Conservation (phyloP, 1,284 basidiomycete genomes). For the Trichosporon sp. region DNA sequence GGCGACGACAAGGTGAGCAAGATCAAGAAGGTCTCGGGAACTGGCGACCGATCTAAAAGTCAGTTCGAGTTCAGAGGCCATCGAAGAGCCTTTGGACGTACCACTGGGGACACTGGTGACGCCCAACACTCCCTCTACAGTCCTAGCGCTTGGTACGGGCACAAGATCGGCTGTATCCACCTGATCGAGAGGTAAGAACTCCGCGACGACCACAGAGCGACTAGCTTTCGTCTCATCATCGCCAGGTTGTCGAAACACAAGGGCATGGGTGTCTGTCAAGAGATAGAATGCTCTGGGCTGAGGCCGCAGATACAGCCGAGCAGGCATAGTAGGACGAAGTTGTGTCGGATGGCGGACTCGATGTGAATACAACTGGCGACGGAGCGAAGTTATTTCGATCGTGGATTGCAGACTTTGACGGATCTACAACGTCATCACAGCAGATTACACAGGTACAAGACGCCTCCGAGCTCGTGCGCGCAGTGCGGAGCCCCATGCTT, state of each 20-base stretch:
- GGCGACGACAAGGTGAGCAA: constrained; percentile 34
- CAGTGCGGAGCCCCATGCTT: background rate
- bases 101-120: constrained; percentile 50
- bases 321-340: constrained; percentile 28
- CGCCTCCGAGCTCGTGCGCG: too few species aligned
- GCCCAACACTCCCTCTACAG: constrained; percentile 75
- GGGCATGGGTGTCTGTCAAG: constrained; percentile 39
- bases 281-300: constrained; percentile 45
- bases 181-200: constrained; percentile 67
- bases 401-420: background rate
- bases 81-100: constrained; percentile 24
- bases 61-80: too few species aligned
- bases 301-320: constrained; percentile 42
- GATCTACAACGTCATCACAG: background rate
- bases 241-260: constrained; percentile 45
- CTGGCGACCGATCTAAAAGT: constrained; percentile 33
- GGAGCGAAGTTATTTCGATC: background rate
- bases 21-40: constrained; percentile 47
- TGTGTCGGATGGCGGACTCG: background rate
- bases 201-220: constrained; percentile 57
- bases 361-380: background rate
- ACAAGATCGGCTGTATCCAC: constrained; percentile 60
- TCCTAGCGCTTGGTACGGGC: constrained; percentile 59
- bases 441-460: background rate
- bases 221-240: constrained; percentile 32